Percentiles rank a stretch among this genome's conserved stretches.
Evolutionary conservation across 345 rosid genomes (phyloP).

Genomic region (Moringa oleifera): DNA sequence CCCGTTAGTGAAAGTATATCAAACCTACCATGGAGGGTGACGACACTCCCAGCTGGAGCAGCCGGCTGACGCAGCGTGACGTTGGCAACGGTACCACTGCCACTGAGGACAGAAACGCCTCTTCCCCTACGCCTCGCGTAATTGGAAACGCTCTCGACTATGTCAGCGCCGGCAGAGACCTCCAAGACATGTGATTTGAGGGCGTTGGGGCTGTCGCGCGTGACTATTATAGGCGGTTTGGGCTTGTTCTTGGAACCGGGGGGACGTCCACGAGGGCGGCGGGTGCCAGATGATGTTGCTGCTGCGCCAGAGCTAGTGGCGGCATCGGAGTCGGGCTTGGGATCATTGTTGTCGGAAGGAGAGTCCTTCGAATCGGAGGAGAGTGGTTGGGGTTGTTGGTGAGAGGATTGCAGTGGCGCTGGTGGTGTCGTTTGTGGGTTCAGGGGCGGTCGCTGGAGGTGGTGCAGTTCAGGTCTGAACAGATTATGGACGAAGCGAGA

Average conservation of each 20-base stretch:
- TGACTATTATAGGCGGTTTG: slow-evolving; percentile 66
- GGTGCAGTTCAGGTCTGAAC: slow-evolving; percentile 41
- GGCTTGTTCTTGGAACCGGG: slow-evolving; percentile 76
- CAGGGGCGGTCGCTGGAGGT: slow-evolving; percentile 31
- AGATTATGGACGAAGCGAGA: slow-evolving; percentile 40
- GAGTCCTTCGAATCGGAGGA: slow-evolving; percentile 36
- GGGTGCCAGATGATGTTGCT: slow-evolving; percentile 21
- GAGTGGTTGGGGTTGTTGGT: slow-evolving; percentile 14
- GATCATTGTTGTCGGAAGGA: slow-evolving; percentile 19
- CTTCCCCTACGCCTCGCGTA: slow-evolving; percentile 70
- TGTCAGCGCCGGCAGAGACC: slow-evolving; percentile 56
- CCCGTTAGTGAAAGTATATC: slow-evolving; percentile 76
- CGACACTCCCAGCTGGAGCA: slow-evolving; percentile 52
- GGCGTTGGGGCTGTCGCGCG: slow-evolving; percentile 69
- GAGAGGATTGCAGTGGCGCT: no score
- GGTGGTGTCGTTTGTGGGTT: slow-evolving; percentile 21
- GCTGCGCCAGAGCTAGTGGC: slow-evolving; percentile 21
- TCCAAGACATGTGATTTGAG: slow-evolving; percentile 78
- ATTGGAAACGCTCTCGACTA: slow-evolving; percentile 47
- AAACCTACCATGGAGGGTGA: slow-evolving; percentile 74
- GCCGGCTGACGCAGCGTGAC: slow-evolving; percentile 67
- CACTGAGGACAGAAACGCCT: slow-evolving; percentile 66
- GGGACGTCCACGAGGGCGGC: slow-evolving; percentile 82
- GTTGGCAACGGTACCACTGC: slow-evolving; percentile 58
- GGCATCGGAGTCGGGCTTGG: slow-evolving; percentile 27